These are phyloP conservation scores for Chamaecrista fasciculata DNA, from an alignment of 306 rosid genomes.

Conservation along the genomic window DNA sequence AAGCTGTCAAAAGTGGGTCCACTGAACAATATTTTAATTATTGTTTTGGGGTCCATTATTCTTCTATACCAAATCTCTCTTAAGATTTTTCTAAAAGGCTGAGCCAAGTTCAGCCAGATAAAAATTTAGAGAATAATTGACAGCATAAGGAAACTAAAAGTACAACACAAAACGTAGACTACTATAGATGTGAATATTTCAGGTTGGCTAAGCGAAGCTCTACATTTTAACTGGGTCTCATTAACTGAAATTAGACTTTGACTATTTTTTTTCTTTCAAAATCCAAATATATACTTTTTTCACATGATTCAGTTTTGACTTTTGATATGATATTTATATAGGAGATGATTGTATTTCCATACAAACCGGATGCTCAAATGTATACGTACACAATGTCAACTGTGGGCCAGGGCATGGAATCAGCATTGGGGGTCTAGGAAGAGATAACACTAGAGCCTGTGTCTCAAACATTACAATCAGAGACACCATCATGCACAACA, in stretches of 20 bases:
- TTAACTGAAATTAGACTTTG: no score
- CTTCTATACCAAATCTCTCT: not conserved
- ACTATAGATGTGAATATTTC: not conserved
- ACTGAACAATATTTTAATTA: not conserved
- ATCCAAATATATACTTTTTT: no score
- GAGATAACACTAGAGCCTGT: conserved; percentile 61
- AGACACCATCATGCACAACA: conserved; percentile 54
- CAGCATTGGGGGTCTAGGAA: conserved; percentile 43
- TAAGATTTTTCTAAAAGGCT: not conserved
- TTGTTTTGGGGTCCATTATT: not conserved
- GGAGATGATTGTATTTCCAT: conserved; percentile 72
- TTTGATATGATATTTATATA: no score
- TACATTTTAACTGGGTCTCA: not conserved
- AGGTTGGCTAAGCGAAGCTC: not conserved
- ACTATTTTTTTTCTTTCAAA: no score
- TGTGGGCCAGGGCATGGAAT: conserved; percentile 72
- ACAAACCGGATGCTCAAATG: conserved; percentile 74
- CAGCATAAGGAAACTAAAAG: not conserved
- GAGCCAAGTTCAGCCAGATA: not conserved
- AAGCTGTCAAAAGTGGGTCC: not conserved
- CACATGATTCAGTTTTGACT: no score
- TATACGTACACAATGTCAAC: conserved; percentile 62
- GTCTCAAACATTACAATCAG: conserved; percentile 74
- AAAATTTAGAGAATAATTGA: not conserved
- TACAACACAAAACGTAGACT: not conserved